A percentile compares a stretch with the other conserved stretches of the same genome.
phyloP scores from a whole-genome alignment of 257 asterid species.

The Agastache rugosa region DNA sequence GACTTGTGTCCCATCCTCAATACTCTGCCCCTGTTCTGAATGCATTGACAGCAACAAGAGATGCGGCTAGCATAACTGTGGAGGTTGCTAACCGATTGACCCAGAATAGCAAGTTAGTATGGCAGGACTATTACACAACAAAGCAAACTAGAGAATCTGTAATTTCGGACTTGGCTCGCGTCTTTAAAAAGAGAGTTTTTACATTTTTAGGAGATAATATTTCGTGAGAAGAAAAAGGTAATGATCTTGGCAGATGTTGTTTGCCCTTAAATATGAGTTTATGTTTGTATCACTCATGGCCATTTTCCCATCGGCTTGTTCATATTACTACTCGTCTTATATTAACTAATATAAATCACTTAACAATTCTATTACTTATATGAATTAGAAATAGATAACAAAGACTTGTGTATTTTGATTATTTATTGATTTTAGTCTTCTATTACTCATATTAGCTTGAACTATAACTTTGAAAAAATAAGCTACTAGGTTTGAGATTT shows the following conservation, averaged over 20 bases:
- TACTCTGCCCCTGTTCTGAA: constrained; percentile 61
- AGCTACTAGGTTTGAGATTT: too few relatives aligned
- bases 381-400: neutral
- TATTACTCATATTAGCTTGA: too few relatives aligned
- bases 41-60: constrained; percentile 66
- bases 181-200: constrained; percentile 74
- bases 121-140: constrained; percentile 54
- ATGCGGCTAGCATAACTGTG: constrained; percentile 60
- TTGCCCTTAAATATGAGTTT: neutral
- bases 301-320: constrained; percentile 31
- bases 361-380: neutral
- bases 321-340: neutral
- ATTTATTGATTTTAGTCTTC: too few relatives aligned
- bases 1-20: constrained; percentile 88
- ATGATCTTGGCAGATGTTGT: neutral
- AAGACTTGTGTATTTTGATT: neutral
- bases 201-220: constrained; percentile 61
- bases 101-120: constrained; percentile 51
- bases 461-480: too few relatives aligned
- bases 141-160: constrained; percentile 70
- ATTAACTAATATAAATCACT: neutral
- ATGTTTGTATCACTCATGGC: neutral
- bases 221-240: constrained; percentile 39
- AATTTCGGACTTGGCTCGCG: constrained; percentile 71
- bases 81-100: constrained; percentile 71